These are phyloP conservation scores for Leccinum longicurvipes DNA, from an alignment of 768 basidiomycete genomes.

Conservation along the genomic window DNA sequence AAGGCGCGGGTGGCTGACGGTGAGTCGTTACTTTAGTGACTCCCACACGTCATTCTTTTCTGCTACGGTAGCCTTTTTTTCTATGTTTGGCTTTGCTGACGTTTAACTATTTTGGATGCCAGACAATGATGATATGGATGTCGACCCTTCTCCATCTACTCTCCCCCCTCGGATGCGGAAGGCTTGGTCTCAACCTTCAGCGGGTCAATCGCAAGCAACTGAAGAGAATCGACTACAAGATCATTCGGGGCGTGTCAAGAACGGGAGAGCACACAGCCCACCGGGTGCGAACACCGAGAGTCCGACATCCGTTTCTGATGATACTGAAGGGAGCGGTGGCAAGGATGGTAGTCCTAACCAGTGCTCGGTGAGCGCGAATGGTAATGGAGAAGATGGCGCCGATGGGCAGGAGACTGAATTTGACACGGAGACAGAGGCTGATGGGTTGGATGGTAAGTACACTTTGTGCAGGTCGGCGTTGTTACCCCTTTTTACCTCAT, in stretches of 20 bases:
- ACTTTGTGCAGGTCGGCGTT: background rate
- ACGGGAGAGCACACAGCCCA: conserved; percentile 15
- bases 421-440: conserved; percentile 30
- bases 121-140: conserved; percentile 14
- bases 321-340: background rate
- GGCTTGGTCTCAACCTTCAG: conserved; percentile 30
- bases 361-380: background rate
- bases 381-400: conserved; percentile 11
- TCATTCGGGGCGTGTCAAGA: background rate
- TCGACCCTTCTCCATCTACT: conserved; percentile 13
- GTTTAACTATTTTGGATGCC: background rate
- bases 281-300: conserved; percentile 17
- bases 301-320: conserved; percentile 12
- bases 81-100: background rate
- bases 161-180: conserved; percentile 69
- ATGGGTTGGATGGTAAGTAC: conserved; percentile 23
- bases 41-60: background rate
- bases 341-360: background rate
- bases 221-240: conserved; percentile 1
- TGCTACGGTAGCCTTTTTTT: background rate
- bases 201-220: background rate
- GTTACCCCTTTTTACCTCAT: background rate
- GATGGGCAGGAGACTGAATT: conserved; percentile 32
- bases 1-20: conserved; percentile 19
- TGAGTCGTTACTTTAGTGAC: conserved; percentile 13